These are phyloP conservation scores for Cylindrodendrum hubeiense DNA, from an alignment of 2,329 filamentous ascomycete species.

Conservation along the genomic window DNA sequence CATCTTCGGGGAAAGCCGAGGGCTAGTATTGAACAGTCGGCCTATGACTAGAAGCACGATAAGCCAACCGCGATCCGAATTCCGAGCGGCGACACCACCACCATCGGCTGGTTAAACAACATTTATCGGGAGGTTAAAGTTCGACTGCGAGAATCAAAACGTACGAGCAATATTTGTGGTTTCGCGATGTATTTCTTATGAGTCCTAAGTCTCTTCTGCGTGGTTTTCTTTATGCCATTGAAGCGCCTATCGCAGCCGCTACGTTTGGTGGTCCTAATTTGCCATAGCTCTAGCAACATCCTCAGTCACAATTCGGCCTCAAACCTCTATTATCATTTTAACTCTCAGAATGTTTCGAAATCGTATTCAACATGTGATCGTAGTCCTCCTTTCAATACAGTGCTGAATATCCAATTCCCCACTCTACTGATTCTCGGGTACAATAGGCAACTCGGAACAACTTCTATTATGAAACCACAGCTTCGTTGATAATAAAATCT, in stretches of 20 bases:
- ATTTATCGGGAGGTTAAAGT: too few relatives aligned
- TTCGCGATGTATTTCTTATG: neutral
- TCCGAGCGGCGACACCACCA: neutral
- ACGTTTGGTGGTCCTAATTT: neutral
- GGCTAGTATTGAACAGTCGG: neutral
- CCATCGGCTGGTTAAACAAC: too few relatives aligned
- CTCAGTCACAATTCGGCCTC: too few relatives aligned
- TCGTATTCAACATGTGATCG: too few relatives aligned
- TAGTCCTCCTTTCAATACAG: neutral
- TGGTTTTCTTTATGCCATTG: neutral
- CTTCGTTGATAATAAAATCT: too few relatives aligned
- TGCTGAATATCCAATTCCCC: neutral
- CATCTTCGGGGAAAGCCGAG: neutral
- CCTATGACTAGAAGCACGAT: neutral
- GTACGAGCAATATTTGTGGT: too few relatives aligned
- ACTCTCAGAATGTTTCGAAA: too few relatives aligned
- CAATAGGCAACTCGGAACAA: neutral
- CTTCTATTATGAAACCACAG: neutral
- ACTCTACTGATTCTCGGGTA: neutral
- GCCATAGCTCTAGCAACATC: neutral
- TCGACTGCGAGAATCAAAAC: too few relatives aligned
- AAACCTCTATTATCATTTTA: too few relatives aligned
- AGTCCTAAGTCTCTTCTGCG: too few relatives aligned
- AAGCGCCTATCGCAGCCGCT: neutral
- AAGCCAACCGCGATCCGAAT: neutral